A percentile compares a stretch with the other conserved stretches of the same genome.
Evolutionary conservation across 306 rosid genomes (phyloP).

Genomic region (Begonia fuchsioides): DNA sequence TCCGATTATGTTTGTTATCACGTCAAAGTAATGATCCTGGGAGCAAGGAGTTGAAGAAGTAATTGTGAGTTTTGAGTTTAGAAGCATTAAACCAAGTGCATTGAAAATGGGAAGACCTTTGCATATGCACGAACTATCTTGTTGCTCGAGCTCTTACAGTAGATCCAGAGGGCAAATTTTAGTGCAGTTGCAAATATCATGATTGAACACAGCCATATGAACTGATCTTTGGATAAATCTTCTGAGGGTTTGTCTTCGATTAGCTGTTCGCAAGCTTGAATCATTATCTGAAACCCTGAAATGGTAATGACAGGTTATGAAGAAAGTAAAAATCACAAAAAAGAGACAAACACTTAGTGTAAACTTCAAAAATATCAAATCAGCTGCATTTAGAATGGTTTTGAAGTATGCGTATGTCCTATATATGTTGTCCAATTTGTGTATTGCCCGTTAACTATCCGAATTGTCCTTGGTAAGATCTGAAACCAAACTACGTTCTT

Average conservation of each 20-base stretch:
- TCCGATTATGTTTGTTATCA: conserved; percentile 58
- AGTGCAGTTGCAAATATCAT: conserved; percentile 55
- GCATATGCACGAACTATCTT: conserved; percentile 72
- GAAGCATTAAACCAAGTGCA: too few species aligned
- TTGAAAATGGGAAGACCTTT: conserved; percentile 16
- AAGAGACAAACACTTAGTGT: neutral
- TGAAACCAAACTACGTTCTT: too few species aligned
- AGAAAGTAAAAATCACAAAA: neutral
- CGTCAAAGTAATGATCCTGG: conserved; percentile 78
- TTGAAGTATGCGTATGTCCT: too few species aligned
- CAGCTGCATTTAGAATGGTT: too few species aligned
- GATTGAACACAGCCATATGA: conserved; percentile 44
- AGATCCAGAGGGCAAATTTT: conserved; percentile 54
- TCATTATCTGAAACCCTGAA: conserved; percentile 56
- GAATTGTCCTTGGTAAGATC: too few species aligned
- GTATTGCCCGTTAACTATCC: too few species aligned
- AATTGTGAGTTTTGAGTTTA: neutral
- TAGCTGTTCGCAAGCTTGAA: conserved; percentile 41
- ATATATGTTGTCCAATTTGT: too few species aligned
- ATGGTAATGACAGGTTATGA: neutral
- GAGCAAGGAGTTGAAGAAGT: neutral
- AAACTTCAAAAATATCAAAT: too few species aligned
- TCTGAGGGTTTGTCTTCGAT: conserved; percentile 24
- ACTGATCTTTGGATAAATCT: conserved; percentile 27
- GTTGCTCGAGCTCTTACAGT: conserved; percentile 49